A percentile compares a stretch with the other conserved stretches of the same genome.
Conservation (phyloP, 805 yeast species). For the Hanseniaspora valbyensis region DNA sequence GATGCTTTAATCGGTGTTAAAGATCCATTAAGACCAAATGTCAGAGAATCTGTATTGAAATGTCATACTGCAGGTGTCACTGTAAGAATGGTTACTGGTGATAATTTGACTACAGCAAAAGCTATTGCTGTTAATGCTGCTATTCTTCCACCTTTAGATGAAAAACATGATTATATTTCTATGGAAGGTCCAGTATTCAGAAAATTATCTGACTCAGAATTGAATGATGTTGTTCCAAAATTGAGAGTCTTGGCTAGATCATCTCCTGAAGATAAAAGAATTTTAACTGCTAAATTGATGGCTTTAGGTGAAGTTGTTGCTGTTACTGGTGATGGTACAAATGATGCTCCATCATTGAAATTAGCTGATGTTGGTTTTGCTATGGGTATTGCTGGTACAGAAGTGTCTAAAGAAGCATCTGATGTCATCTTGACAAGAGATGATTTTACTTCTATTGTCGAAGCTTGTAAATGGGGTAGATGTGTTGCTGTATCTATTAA, state of each 20-base stretch:
- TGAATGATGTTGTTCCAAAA: constrained; percentile 53
- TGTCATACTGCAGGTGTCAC: constrained; percentile 87
- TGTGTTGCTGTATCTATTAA: constrained; percentile 90
- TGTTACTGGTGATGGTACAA: constrained; percentile 98
- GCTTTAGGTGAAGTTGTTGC: constrained; percentile 88
- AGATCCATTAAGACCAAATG: constrained; percentile 89
- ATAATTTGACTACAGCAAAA: constrained; percentile 78
- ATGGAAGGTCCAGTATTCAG: constrained; percentile 94
- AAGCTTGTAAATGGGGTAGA: constrained; percentile 97
- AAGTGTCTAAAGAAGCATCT: constrained; percentile 96
- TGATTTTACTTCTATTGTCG: constrained; percentile 87
- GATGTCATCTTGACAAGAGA: constrained; percentile 88
- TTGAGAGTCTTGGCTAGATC: constrained; percentile 84
- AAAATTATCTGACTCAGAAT: constrained; percentile 45
- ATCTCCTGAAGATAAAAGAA: constrained; percentile 87
- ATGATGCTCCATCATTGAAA: constrained; percentile 95
- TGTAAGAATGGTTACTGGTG: constrained; percentile 98
- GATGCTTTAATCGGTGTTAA: constrained; percentile 83
- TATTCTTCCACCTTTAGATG: constrained; percentile 36
- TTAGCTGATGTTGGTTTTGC: constrained; percentile 97
- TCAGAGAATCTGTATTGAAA: constrained; percentile 72
- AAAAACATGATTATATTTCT: constrained; percentile 44
- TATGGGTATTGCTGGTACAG: constrained; percentile 98
- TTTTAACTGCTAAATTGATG: constrained; percentile 71
- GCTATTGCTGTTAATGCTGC: constrained; percentile 85